Conservation (phyloP, 495 filamentous ascomycete genomes). For the Cercophora scortea region DNA sequence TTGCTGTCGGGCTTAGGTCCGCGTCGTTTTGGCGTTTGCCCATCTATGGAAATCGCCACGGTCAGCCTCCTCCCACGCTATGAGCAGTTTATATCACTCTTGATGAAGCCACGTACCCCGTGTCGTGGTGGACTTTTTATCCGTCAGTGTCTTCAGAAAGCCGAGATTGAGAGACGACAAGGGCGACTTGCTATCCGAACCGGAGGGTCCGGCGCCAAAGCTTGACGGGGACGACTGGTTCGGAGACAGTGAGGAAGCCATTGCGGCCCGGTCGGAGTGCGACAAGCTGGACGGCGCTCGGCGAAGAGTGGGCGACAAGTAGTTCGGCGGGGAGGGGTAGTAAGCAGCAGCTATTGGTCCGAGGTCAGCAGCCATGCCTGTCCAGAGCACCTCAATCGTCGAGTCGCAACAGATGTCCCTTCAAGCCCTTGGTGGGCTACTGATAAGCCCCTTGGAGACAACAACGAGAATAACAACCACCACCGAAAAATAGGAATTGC, state of each 20-base stretch:
- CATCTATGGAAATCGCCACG: constrained; percentile 46
- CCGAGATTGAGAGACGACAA: constrained; percentile 45
- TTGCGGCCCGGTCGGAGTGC: constrained; percentile 25
- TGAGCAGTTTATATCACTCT: not conserved
- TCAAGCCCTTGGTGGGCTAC: not conserved
- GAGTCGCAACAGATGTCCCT: not conserved
- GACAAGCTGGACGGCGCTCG: constrained; percentile 25
- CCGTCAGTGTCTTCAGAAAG: constrained; percentile 52
- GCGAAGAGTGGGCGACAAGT: constrained; percentile 26
- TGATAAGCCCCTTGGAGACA: not conserved
- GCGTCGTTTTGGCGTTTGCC: constrained; percentile 76
- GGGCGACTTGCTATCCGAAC: constrained; percentile 38
- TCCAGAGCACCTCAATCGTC: not conserved
- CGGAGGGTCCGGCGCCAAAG: constrained; percentile 22
- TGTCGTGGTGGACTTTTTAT: constrained; percentile 45
- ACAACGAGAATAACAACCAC: not conserved
- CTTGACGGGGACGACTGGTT: constrained; percentile 20
- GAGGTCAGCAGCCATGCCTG: constrained; percentile 19
- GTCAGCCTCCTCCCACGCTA: not conserved
- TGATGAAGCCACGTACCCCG: constrained; percentile 4
- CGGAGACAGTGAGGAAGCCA: constrained; percentile 37
- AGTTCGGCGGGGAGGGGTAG: constrained; percentile 32
- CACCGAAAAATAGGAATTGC: not conserved
- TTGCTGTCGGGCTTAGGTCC: constrained; percentile 97
- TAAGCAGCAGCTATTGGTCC: constrained; percentile 24